Conservation (phyloP, 2,329 filamentous ascomycete genomes). For the Colletotrichum aenigma region DNA sequence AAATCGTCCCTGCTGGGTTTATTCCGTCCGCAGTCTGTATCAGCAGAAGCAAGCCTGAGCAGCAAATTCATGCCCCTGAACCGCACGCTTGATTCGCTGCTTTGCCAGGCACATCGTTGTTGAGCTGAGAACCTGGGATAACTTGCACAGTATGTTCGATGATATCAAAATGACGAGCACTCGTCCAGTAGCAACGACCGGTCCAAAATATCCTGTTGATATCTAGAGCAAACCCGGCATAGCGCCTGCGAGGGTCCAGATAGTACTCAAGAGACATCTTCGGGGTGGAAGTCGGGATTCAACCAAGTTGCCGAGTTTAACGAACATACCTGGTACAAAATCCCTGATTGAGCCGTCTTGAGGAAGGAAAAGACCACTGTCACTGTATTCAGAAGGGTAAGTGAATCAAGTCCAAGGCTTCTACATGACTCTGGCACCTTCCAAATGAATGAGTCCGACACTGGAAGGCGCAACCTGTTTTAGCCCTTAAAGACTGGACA, state of each 20-base stretch:
- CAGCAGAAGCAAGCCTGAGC: no score
- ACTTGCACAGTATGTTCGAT: neutral
- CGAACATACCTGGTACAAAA: accelerated
- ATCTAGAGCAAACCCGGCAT: neutral
- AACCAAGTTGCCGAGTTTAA: neutral
- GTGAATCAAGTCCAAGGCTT: neutral
- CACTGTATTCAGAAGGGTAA: neutral
- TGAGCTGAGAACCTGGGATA: no score
- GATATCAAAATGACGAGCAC: neutral
- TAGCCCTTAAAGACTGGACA: neutral
- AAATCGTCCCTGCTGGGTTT: no score
- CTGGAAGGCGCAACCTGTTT: neutral
- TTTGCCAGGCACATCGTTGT: no score
- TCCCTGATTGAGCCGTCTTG: no score
- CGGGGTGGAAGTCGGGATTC: neutral
- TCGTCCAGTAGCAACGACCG: neutral
- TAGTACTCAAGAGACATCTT: neutral
- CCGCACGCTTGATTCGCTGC: no score
- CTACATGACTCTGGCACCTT: neutral
- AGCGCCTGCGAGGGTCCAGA: no score
- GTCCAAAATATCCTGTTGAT: neutral
- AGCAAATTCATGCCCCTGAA: no score
- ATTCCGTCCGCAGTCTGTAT: no score
- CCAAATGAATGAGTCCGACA: neutral
- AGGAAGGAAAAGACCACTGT: no score